These are phyloP conservation scores for Termitomyces heimii DNA, from an alignment of 768 basidiomycete species.

Conservation along the genomic window DNA sequence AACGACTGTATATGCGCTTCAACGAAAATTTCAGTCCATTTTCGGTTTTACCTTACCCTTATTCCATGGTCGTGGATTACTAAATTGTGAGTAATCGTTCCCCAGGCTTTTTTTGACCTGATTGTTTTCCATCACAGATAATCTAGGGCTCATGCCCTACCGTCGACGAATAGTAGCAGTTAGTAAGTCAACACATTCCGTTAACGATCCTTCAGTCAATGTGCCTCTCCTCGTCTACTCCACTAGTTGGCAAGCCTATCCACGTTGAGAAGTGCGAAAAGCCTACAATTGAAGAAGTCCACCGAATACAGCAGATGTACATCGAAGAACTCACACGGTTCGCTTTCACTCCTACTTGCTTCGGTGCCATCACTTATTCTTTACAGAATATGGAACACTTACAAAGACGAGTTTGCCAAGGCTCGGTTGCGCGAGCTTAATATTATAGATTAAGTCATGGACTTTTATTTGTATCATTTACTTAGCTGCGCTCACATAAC, in stretches of 20 bases:
- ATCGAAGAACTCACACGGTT: constrained; percentile 90
- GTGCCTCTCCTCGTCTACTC: not conserved
- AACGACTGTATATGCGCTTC: constrained; percentile 80
- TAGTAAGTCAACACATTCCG: constrained; percentile 53
- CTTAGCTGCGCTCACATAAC: not conserved
- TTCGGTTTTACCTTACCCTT: constrained; percentile 96
- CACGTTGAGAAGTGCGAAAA: constrained; percentile 69
- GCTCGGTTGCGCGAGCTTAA: constrained; percentile 71
- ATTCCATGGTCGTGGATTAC: constrained; percentile 93
- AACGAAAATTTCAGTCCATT: constrained; percentile 85
- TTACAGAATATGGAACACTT: constrained; percentile 88
- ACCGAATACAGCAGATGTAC: constrained; percentile 74
- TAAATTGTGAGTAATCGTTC: constrained; percentile 67
- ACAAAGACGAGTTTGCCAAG: constrained; percentile 92
- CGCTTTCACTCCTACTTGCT: constrained; percentile 17
- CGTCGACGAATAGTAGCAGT: constrained; percentile 94
- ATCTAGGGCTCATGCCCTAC: constrained; percentile 93
- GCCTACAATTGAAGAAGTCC: constrained; percentile 78
- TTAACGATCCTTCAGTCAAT: not conserved
- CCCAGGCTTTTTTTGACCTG: not conserved
- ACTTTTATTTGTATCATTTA: constrained; percentile 7
- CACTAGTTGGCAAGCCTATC: constrained; percentile 83
- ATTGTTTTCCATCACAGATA: constrained; percentile 48
- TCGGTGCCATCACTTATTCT: not conserved
- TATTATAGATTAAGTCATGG: constrained; percentile 55